Percentiles rank a stretch among this genome's conserved stretches.
Conservation (phyloP, 768 basidiomycete genomes). For the Tremella yokohamensis region DNA sequence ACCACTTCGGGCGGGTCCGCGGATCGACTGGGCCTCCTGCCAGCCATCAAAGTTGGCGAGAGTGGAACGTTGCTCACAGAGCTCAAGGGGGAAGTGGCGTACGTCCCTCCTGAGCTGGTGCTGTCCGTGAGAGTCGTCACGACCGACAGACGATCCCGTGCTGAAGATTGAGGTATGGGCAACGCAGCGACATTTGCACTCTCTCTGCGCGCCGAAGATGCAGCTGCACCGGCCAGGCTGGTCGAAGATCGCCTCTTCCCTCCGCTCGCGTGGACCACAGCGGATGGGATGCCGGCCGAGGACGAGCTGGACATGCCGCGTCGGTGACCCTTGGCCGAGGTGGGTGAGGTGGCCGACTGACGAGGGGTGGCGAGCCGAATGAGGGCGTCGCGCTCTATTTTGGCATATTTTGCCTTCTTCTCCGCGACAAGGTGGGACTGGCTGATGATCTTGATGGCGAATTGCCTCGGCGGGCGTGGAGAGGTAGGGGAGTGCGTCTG, state of each 20-base stretch:
- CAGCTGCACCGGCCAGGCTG: slow-evolving; percentile 4
- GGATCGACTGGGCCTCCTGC: slow-evolving; percentile 30
- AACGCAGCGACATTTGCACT: background rate
- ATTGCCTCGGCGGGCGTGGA: slow-evolving; percentile 29
- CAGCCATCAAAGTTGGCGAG: slow-evolving; percentile 16
- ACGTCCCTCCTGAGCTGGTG: background rate
- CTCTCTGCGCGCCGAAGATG: background rate
- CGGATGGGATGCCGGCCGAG: slow-evolving; percentile 11
- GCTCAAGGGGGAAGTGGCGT: slow-evolving; percentile 16
- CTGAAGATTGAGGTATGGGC: background rate
- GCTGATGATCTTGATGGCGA: slow-evolving; percentile 53
- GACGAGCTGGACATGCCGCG: slow-evolving; percentile 35
- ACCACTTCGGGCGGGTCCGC: slow-evolving; percentile 38
- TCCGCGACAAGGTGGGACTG: slow-evolving; percentile 51
- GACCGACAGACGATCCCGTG: slow-evolving; percentile 20
- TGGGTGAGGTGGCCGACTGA: slow-evolving; percentile 8
- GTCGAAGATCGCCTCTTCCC: slow-evolving; percentile 18
- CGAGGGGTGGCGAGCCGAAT: slow-evolving; percentile 43
- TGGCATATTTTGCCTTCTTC: slow-evolving; percentile 52
- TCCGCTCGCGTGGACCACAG: background rate
- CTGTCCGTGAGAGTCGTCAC: slow-evolving; percentile 19
- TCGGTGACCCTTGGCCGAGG: slow-evolving; percentile 20
- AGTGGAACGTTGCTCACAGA: slow-evolving; percentile 12
- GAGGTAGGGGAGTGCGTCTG: slow-evolving; percentile 31
- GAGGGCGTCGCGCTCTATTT: slow-evolving; percentile 51